Evolutionary conservation across 176 grass and related monocot genomes (phyloP), one percentile per base, ranked within the genome.

Genomic region (Aechmea fasciata): DNA sequence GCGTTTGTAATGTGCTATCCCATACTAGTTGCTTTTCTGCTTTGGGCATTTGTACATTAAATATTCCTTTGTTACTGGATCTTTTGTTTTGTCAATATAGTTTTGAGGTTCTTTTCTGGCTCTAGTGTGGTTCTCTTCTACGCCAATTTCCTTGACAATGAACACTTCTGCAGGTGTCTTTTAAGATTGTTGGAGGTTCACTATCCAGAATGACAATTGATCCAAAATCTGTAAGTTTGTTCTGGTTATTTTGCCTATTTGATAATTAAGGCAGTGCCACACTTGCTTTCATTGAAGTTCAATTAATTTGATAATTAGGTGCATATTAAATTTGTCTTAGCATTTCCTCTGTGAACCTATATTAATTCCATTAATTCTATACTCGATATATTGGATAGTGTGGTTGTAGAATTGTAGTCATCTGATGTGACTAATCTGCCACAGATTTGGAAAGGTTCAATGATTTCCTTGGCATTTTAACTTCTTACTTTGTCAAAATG

Each of bases 151-250:
- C 78, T 67, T 80, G 72, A 72, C 61, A 55, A 66, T 72, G 65
- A 64, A 15, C 29, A 29, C 33, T 50, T 69, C 57, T 76, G 9
- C 79, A 97, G 93, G 89, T 87, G 57, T 97, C 86, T 61, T 97
- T 97, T 79, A 97, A 90, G 72, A 87, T 97, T 20, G 47, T 68
- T 67, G 93, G 93, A 78, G 93, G 89, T 47, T 83, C 79, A 2
- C 51, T 92, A 49, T 97, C 89, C 63, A 83, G 89, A 81, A 77
- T 97, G 78, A 79, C 74, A 79, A 85, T 97, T 24, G 86, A 90
- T 70, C 84, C 86, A 82, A 97, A 80, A 92, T 85, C 77, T 69
- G 86, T 97, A 67, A 90, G 90, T 79, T 69, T 23, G 49, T 63
- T n/a, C 47, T 48, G 41, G 53, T 69, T 78, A 48, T 69, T 49